Percentiles rank a stretch among this genome's conserved stretches.
Conservation (phyloP, 371 early-diverging fungal genomes). For the Rhizopus delemar region DNA sequence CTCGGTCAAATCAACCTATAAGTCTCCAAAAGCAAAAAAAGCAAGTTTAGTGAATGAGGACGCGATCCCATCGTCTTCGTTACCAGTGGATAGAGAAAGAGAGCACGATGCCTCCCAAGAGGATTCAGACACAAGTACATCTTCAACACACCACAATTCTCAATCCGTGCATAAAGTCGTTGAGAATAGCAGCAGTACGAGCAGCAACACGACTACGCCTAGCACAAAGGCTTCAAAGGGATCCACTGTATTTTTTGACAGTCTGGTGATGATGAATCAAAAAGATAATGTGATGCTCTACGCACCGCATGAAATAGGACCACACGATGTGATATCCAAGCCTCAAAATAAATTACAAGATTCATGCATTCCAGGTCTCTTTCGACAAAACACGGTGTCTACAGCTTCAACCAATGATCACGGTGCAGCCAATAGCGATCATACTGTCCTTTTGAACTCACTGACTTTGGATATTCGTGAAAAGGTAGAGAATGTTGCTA, state of each 20-base stretch:
- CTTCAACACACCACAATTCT: not conserved
- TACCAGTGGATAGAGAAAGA: too few relatives aligned
- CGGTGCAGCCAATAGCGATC: not conserved
- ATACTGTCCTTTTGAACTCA: not conserved
- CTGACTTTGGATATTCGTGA: not conserved
- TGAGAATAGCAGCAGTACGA: too few relatives aligned
- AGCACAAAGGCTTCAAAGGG: not conserved
- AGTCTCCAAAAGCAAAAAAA: not conserved
- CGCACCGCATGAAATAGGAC: slow-evolving; percentile 23
- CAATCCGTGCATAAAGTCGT: too few relatives aligned
- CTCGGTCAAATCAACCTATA: not conserved
- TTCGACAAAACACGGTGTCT: not conserved
- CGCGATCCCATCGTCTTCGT: too few relatives aligned
- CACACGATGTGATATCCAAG: slow-evolving; percentile 11
- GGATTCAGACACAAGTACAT: not conserved
- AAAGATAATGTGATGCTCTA: not conserved
- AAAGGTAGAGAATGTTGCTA: not conserved
- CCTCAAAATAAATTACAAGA: not conserved
- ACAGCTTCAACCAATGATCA: not conserved
- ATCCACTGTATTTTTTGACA: not conserved
- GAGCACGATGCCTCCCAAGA: not conserved
- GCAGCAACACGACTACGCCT: too few relatives aligned
- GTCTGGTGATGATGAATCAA: not conserved
- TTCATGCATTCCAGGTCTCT: too few relatives aligned
- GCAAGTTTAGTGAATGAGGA: not conserved